Conservation (phyloP, 2,329 filamentous ascomycete genomes). For the Bipolaris sorokiniana region DNA sequence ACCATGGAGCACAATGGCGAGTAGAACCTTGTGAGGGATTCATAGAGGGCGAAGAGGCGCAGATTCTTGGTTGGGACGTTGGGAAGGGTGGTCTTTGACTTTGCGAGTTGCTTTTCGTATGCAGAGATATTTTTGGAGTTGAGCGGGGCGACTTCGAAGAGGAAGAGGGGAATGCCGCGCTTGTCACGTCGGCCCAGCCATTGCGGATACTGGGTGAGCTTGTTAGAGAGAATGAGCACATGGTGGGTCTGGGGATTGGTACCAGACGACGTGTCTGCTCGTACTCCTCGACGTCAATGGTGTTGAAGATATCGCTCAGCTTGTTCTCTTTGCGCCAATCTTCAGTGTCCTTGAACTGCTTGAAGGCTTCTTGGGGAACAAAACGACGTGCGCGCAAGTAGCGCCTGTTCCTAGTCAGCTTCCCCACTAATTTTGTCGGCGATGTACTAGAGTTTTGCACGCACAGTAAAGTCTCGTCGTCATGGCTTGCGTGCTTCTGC, state of each 20-base stretch:
- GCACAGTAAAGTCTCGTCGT: conserved; percentile 75
- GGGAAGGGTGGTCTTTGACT: conserved; percentile 64
- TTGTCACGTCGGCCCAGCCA: conserved; percentile 91
- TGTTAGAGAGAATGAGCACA: conserved; percentile 23
- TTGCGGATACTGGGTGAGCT: conserved; percentile 75
- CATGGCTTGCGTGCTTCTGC: conserved; percentile 62
- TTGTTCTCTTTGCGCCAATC: conserved; percentile 83
- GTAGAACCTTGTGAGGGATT: conserved; percentile 86
- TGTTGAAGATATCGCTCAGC: conserved; percentile 79
- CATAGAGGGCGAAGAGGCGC: conserved; percentile 89
- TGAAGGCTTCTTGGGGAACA: conserved; percentile 75
- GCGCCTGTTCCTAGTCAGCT: conserved; percentile 62
- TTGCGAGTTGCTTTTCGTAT: conserved; percentile 71
- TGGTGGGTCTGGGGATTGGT: conserved; percentile 31
- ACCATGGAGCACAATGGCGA: conserved; percentile 84
- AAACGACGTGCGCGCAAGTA: conserved; percentile 87
- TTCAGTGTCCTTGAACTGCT: conserved; percentile 87
- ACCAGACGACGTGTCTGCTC: conserved; percentile 80
- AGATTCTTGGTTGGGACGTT: conserved; percentile 77
- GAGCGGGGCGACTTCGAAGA: conserved; percentile 84
- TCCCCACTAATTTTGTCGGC: conserved; percentile 21
- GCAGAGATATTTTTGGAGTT: conserved; percentile 80
- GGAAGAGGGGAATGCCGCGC: conserved; percentile 88
- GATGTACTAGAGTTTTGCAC: conserved; percentile 32
- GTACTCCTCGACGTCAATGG: conserved; percentile 84